Conservation (phyloP, 495 filamentous ascomycete species). For the Talaromyces proteolyticus region DNA sequence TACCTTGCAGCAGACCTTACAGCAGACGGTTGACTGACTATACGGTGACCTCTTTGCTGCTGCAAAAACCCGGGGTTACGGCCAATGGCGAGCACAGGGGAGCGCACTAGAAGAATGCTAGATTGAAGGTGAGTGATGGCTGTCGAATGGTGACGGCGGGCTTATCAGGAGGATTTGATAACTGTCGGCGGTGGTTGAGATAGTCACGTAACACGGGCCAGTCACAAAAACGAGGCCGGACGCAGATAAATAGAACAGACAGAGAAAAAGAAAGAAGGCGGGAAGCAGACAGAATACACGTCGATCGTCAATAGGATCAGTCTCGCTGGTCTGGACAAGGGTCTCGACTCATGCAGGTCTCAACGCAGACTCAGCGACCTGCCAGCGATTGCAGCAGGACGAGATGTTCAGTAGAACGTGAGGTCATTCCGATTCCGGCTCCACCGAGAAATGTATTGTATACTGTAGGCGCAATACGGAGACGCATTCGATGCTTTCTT, state of each 20-base stretch:
- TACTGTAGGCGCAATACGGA: too few species aligned
- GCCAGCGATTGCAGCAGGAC: conserved; percentile 24
- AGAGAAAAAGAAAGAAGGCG: not conserved
- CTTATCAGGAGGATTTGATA: not conserved
- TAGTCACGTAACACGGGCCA: not conserved
- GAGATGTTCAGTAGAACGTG: conserved; percentile 23
- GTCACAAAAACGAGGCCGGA: not conserved
- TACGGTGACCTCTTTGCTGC: too few species aligned
- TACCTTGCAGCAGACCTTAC: too few species aligned
- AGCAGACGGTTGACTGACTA: too few species aligned
- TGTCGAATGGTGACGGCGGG: not conserved
- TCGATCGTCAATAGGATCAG: too few species aligned
- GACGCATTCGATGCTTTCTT: too few species aligned
- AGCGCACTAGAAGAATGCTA: not conserved
- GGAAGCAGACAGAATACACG: not conserved
- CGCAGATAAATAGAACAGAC: not conserved
- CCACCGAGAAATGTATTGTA: too few species aligned
- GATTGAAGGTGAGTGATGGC: too few species aligned
- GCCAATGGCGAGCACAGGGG: not conserved
- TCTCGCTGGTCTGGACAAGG: not conserved
- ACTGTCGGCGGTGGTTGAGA: not conserved
- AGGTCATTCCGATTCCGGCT: conserved; percentile 23
- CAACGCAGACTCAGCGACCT: conserved; percentile 3
- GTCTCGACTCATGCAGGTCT: not conserved
- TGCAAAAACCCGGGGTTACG: not conserved